A percentile compares a stretch with the other conserved stretches of the same genome.
Evolutionary conservation across 208 protist species (phyloP).

Genomic region (Phytomonas sp.): DNA sequence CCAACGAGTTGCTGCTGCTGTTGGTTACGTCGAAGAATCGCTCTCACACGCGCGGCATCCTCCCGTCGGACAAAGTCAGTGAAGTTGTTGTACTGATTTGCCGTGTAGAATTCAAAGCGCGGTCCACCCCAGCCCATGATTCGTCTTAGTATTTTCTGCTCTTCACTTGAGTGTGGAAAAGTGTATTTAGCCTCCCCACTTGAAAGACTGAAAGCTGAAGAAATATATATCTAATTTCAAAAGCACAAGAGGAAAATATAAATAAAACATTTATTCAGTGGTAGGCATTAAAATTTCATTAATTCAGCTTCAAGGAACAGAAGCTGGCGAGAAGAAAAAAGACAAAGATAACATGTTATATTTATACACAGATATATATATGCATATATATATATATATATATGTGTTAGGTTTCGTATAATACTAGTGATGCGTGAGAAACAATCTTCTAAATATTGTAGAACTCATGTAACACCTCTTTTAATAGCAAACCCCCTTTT

Average conservation of each 20-base stretch:
- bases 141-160: not conserved
- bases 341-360: slow-evolving; percentile 11
- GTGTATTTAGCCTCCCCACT: slow-evolving; percentile 6
- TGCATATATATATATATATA: slow-evolving; percentile 8
- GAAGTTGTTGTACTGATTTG: slow-evolving; percentile 50
- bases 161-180: not conserved
- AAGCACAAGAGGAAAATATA: slow-evolving; percentile 4
- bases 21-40: slow-evolving; percentile 21
- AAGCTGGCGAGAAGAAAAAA: not conserved
- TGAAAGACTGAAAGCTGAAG: not conserved
- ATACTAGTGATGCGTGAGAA: not conserved
- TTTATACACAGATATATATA: not conserved
- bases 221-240: slow-evolving; percentile 14
- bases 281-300: not conserved
- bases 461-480: slow-evolving; percentile 26
- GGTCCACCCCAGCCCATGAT: slow-evolving; percentile 49
- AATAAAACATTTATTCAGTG: not conserved
- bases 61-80: slow-evolving; percentile 48
- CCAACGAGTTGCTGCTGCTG: slow-evolving; percentile 12
- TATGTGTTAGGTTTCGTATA: not conserved
- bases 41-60: slow-evolving; percentile 40
- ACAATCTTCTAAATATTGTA: slow-evolving; percentile 17
- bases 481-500: slow-evolving; percentile 10
- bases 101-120: slow-evolving; percentile 56
- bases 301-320: not conserved